Conservation (phyloP, 1,284 basidiomycete genomes). For the Fomitopsis pinicola region DNA sequence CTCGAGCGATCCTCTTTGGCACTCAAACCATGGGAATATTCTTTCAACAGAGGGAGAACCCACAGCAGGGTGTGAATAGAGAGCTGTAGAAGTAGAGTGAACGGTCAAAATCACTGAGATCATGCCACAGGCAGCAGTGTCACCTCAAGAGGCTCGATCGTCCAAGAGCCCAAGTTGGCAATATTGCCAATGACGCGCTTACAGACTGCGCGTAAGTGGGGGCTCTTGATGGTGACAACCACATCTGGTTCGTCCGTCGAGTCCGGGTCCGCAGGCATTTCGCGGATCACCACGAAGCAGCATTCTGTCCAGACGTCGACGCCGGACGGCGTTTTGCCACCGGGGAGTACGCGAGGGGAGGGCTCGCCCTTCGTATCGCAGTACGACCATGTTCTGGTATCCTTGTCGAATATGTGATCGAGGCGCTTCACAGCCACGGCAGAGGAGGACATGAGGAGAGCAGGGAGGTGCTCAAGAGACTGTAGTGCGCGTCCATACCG, state of each 20-base stretch:
- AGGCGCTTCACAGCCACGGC: conserved; percentile 54
- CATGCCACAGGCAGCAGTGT: too few relatives aligned
- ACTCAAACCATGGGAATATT: background rate
- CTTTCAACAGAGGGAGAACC: background rate
- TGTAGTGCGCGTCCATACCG: background rate
- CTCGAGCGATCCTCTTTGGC: background rate
- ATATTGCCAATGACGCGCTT: conserved; percentile 49
- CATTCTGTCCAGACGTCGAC: conserved; percentile 52
- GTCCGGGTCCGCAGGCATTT: conserved; percentile 30
- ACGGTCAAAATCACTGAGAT: background rate
- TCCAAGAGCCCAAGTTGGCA: conserved; percentile 51
- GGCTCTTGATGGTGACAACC: conserved; percentile 51
- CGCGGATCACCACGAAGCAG: conserved; percentile 50
- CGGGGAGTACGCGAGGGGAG: conserved; percentile 37
- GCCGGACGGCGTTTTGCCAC: conserved; percentile 18
- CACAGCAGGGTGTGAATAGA: background rate
- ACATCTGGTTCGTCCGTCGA: conserved; percentile 35
- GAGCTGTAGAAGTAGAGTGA: background rate
- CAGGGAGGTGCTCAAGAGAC: background rate
- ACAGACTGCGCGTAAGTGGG: conserved; percentile 49
- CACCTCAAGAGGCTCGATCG: conserved; percentile 47
- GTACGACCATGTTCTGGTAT: conserved; percentile 54
- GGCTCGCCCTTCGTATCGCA: conserved; percentile 49
- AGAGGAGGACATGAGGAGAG: conserved; percentile 7
- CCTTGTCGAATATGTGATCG: conserved; percentile 51